Conservation (phyloP, 2,329 filamentous ascomycete genomes). For the Cladorrhinum sp. region DNA sequence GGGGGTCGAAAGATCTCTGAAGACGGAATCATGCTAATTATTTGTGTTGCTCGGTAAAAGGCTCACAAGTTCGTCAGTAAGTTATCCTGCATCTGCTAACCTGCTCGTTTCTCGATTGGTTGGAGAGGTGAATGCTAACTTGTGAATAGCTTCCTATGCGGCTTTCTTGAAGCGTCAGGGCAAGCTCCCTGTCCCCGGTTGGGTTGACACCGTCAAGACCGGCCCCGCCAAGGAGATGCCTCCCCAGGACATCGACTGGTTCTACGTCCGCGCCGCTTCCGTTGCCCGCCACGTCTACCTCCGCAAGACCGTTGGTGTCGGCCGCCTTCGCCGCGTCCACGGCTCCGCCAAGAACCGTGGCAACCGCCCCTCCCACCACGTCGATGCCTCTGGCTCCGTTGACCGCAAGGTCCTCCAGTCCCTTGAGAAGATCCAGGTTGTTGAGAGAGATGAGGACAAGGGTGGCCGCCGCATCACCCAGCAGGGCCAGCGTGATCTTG, state of each 20-base stretch:
- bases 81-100: slow-evolving; percentile 5
- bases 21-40: slow-evolving; percentile 70
- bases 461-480: slow-evolving; percentile 98
- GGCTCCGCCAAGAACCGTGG: slow-evolving; percentile 97
- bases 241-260: slow-evolving; percentile 98
- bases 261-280: slow-evolving; percentile 83
- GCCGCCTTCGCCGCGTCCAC: slow-evolving; percentile 95
- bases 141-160: slow-evolving; percentile 78
- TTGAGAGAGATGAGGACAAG: slow-evolving; percentile 98
- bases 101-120: not conserved
- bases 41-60: slow-evolving; percentile 45
- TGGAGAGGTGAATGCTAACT: slow-evolving; percentile 61
- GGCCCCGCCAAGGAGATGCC: slow-evolving; percentile 95
- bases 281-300: slow-evolving; percentile 99
- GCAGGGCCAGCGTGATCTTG: slow-evolving; percentile 97
- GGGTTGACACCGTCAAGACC: slow-evolving; percentile 99
- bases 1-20: slow-evolving; percentile 70
- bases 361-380: slow-evolving; percentile 85
- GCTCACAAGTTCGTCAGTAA: slow-evolving; percentile 79
- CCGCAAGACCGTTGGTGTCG: slow-evolving; percentile 98
- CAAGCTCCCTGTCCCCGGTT: slow-evolving; percentile 89
- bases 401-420: slow-evolving; percentile 98
- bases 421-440: slow-evolving; percentile 98
- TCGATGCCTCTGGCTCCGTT: slow-evolving; percentile 89
- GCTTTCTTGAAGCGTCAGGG: slow-evolving; percentile 92